Evolutionary conservation across 805 yeast genomes (phyloP).

Genomic region (Myxozyma melibiosi): DNA sequence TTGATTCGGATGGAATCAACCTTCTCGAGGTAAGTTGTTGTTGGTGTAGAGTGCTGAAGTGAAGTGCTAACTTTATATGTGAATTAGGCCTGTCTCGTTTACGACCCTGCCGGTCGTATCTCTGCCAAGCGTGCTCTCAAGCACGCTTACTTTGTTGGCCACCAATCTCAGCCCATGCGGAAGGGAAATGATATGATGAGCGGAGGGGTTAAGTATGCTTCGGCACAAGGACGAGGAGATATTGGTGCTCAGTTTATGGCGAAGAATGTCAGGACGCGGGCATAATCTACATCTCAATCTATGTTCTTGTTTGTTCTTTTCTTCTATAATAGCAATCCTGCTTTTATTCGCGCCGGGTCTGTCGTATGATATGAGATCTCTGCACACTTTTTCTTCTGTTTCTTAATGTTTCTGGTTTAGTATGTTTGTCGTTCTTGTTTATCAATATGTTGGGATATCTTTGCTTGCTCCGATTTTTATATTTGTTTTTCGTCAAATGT

Average conservation of each 20-base stretch:
- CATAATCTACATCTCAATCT: background rate
- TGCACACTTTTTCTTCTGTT: too few species aligned
- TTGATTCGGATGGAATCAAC: conserved; percentile 84
- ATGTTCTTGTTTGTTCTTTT: too few species aligned
- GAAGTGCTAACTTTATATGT: background rate
- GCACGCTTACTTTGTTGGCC: conserved; percentile 74
- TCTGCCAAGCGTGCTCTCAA: conserved; percentile 89
- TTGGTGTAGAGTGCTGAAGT: background rate
- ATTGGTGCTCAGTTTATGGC: conserved; percentile 12
- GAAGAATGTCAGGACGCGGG: conserved; percentile 13
- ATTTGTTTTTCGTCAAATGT: too few species aligned
- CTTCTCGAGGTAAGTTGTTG: conserved; percentile 53
- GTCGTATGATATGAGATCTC: background rate
- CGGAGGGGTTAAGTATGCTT: conserved; percentile 1
- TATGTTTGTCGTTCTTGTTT: background rate
- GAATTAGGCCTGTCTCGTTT: conserved; percentile 62
- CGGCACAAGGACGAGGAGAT: conserved; percentile 5
- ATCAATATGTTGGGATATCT: too few species aligned
- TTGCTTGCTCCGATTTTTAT: too few species aligned
- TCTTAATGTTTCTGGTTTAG: background rate
- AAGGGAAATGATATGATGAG: conserved; percentile 6
- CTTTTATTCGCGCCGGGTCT: background rate
- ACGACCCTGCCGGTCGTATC: conserved; percentile 91
- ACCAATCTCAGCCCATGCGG: conserved; percentile 9
- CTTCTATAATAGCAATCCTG: too few species aligned